Evolutionary conservation across 2,329 filamentous ascomycete genomes (phyloP), one percentile per base, ranked within the genome.

Genomic region (Colletotrichum viniferum): DNA sequence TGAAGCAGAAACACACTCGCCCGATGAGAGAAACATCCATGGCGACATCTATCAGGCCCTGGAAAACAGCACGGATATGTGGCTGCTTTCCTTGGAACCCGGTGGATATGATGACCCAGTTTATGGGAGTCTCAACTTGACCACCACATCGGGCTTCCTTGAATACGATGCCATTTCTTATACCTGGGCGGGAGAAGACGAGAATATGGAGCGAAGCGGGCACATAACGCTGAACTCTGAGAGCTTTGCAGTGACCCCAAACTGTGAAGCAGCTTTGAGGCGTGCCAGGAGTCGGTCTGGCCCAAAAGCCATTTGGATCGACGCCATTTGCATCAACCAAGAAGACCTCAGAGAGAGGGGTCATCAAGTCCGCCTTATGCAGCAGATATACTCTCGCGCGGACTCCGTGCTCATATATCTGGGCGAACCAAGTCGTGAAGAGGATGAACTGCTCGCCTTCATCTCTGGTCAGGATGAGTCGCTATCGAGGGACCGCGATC

Each of bases 131-230:
- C 32, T 76, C 2, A 14, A 24, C 4, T 9, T 56, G 13, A 52
- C 28, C 4, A 67, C 13, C 18, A 63, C 56, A 16, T 38, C 48
- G 0, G 52, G 24, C 24, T 14, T 36, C 7, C 10, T 28, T 1
- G 34, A 52, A 13, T 85, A 84, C 72, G 82, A 84, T 34, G 78
- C 83, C 30, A 80, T 85, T 66, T 85, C 84, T 4, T 85, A 85
- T 36, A 83, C 83, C 28, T 84, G 83, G 83, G 82, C 82, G n/a
- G 77, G 77, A 12, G 78, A 78, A 18, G 77, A 64, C 18, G 24
- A 21, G 5, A 5, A 5, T 2, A 67, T 69, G 24, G 63, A 61
- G 3, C 24, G 52, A 38, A 70, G 34, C 10, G 10, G 12, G 8
- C 10, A 16, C 6, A 61, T 76, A 1, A 14, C 4, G 2, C 18